Conservation (phyloP, 1,284 basidiomycete genomes). For the Marasmius fiardii region DNA sequence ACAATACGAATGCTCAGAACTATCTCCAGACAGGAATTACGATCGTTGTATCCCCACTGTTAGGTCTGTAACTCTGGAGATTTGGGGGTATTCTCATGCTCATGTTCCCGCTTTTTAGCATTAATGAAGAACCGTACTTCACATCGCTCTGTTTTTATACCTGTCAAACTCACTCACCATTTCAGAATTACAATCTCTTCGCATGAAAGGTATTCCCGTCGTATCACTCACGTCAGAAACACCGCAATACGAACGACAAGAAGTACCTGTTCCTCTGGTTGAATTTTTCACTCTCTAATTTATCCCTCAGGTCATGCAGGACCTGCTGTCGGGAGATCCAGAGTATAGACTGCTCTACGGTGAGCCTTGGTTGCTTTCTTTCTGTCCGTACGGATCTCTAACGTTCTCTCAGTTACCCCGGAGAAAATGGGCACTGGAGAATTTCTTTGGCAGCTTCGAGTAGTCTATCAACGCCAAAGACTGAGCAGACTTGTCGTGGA, state of each 20-base stretch:
- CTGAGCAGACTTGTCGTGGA: slow-evolving; percentile 77
- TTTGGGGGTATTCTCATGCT: no score
- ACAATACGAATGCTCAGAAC: neutral
- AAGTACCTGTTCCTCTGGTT: slow-evolving; percentile 34
- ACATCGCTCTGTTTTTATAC: slow-evolving; percentile 3
- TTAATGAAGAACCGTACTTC: slow-evolving; percentile 79
- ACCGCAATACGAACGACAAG: slow-evolving; percentile 43
- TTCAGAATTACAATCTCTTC: slow-evolving; percentile 66
- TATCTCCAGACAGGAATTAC: slow-evolving; percentile 61
- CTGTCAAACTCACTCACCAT: slow-evolving; percentile 3
- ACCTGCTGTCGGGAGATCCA: slow-evolving; percentile 62
- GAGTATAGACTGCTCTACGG: slow-evolving; percentile 69
- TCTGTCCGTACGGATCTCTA: slow-evolving; percentile 16
- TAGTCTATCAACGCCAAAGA: slow-evolving; percentile 49
- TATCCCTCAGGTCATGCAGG: slow-evolving; percentile 52
- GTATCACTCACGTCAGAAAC: slow-evolving; percentile 72
- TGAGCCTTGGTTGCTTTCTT: slow-evolving; percentile 28
- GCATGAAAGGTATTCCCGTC: slow-evolving; percentile 52
- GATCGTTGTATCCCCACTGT: slow-evolving; percentile 75
- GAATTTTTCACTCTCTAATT: neutral
- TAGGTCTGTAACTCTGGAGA: no score
- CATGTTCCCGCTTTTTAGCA: no score
- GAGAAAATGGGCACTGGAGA: slow-evolving; percentile 63
- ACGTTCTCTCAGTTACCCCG: slow-evolving; percentile 53
- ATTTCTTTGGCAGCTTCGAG: slow-evolving; percentile 49